phyloP scores from a whole-genome alignment of 169 alveolate genomes.

The Cryptosporidium ubiquitum region DNA sequence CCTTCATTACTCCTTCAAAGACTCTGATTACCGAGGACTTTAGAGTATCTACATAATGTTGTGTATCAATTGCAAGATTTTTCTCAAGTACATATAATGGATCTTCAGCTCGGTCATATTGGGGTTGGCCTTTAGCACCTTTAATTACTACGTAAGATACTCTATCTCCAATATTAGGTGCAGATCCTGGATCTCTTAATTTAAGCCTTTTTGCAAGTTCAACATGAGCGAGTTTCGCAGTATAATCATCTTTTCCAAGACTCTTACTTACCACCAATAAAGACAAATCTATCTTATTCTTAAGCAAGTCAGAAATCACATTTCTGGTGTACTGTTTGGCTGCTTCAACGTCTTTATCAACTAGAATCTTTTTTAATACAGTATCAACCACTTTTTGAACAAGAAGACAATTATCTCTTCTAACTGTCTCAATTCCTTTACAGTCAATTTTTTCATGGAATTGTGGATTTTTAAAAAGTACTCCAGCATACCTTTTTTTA shows the following conservation, averaged over 20 bases:
- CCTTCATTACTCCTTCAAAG: slow-evolving; percentile 91
- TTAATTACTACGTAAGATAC: slow-evolving; percentile 95
- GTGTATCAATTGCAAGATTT: slow-evolving; percentile 96
- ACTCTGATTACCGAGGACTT: slow-evolving; percentile 92
- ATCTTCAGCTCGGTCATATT: slow-evolving; percentile 98
- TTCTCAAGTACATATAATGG: slow-evolving; percentile 97
- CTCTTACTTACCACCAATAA: slow-evolving; percentile 97
- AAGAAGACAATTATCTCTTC: slow-evolving; percentile 97
- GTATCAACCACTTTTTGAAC: slow-evolving; percentile 95
- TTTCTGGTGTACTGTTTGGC: slow-evolving; percentile 90
- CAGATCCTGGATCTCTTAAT: slow-evolving; percentile 94
- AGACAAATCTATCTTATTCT: slow-evolving; percentile 96
- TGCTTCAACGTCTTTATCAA: slow-evolving; percentile 90
- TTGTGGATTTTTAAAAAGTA: slow-evolving; percentile 92
- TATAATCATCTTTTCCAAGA: slow-evolving; percentile 92
- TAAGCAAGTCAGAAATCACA: slow-evolving; percentile 89
- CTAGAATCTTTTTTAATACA: slow-evolving; percentile 89
- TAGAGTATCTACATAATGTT: slow-evolving; percentile 95
- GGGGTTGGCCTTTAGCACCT: slow-evolving; percentile 94
- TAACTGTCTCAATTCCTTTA: slow-evolving; percentile 96
- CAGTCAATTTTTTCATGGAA: slow-evolving; percentile 96
- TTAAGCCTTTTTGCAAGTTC: slow-evolving; percentile 98
- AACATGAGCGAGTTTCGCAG: slow-evolving; percentile 97
- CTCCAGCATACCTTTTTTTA: slow-evolving; percentile 98
- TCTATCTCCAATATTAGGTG: slow-evolving; percentile 99